phyloP scores from a whole-genome alignment of 495 filamentous ascomycete species.

The Neurospora intermedia region DNA sequence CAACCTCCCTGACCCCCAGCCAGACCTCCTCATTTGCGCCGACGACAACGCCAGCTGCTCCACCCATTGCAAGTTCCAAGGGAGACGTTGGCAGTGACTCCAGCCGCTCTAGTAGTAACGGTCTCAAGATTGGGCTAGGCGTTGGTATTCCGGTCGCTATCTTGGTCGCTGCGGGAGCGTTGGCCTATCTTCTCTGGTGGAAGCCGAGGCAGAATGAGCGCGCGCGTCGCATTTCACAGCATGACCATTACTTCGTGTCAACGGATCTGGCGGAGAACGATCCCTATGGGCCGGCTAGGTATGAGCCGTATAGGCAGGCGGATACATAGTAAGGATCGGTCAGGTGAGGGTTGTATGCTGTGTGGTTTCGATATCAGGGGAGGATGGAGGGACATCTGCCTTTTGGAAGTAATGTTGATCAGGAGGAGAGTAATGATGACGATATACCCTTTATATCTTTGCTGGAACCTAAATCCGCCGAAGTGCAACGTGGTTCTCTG shows the following conservation, averaged over 20 bases:
- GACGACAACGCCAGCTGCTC: not conserved
- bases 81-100: not conserved
- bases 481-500: not conserved
- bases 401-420: not conserved
- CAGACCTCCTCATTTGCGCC: not conserved
- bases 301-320: not conserved
- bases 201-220: not conserved
- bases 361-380: not conserved
- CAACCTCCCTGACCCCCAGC: not conserved
- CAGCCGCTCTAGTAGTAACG: not conserved
- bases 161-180: not conserved
- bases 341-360: not conserved
- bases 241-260: not conserved
- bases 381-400: not conserved
- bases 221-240: not conserved
- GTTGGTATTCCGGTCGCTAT: conserved; percentile 1
- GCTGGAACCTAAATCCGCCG: not conserved
- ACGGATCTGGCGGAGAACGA: conserved; percentile 1
- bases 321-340: not conserved
- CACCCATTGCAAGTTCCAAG: not conserved
- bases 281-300: not conserved
- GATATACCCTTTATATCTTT: not conserved
- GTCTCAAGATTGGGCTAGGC: conserved; percentile 3
- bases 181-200: conserved; percentile 1
- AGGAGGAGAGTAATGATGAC: not conserved